phyloP scores from a whole-genome alignment of 2,329 filamentous ascomycete genomes.

The Zopfia rhizophila region DNA sequence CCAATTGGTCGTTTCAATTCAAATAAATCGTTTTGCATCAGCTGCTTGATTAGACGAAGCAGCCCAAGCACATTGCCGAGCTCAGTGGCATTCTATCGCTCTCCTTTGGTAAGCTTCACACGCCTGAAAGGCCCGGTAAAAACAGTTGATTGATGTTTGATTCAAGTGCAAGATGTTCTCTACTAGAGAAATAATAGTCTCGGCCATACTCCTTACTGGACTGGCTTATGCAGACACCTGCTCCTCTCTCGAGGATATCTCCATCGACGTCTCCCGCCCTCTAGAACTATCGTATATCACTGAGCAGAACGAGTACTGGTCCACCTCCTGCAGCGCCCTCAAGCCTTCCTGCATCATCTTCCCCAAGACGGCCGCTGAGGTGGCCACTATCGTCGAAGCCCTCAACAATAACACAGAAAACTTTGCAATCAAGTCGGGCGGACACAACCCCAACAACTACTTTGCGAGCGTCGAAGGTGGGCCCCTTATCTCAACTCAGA shows the following conservation, averaged over 20 bases:
- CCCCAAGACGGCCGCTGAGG: slow-evolving; percentile 58
- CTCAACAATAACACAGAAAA: slow-evolving; percentile 54
- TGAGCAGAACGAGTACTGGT: slow-evolving; percentile 46
- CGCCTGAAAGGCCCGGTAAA: no score
- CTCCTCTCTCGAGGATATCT: slow-evolving; percentile 23
- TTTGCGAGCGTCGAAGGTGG: slow-evolving; percentile 59
- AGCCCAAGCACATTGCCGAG: no score
- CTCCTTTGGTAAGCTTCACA: no score
- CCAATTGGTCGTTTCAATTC: no score
- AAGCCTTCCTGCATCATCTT: slow-evolving; percentile 45
- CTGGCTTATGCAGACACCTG: slow-evolving; percentile 30
- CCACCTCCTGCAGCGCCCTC: slow-evolving; percentile 42
- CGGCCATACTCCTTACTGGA: slow-evolving; percentile 11
- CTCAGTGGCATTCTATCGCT: no score
- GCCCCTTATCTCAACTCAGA: slow-evolving; percentile 58
- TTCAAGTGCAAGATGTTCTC: no score
- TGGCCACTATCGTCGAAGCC: slow-evolving; percentile 63
- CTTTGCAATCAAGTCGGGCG: slow-evolving; percentile 66
- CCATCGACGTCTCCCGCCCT: not conserved
- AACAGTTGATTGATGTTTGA: no score
- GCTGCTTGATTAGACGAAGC: no score
- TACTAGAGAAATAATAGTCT: no score
- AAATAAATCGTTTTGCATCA: no score
- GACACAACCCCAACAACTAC: slow-evolving; percentile 59
- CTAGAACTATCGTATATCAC: slow-evolving; percentile 25